Base-by-base conservation (phyloP, 225 moss, liverwort and hornwort genomes). In the Ulota crispa region DNA sequence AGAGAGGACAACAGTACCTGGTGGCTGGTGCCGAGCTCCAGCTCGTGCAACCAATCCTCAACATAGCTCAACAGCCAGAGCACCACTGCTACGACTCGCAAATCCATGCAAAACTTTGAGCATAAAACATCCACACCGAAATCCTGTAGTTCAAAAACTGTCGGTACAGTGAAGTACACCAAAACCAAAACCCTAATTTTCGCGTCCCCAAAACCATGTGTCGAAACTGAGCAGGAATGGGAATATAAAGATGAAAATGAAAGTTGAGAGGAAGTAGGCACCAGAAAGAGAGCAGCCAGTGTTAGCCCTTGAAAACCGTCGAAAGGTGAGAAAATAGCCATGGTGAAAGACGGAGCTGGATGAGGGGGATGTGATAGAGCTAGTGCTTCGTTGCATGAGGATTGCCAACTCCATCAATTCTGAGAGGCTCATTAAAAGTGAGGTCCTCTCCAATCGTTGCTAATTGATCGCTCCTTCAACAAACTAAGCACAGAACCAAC, bases 21-120 rank as follows among this genome's bases (percentile, higher is more conserved):
- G 21, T n/a, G n/a, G n/a, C n/a, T n/a, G n/a, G 88, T 82, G 30
- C 92, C 89, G 89, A 93, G 91, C 79, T 96, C 96, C 84, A 96
- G 85, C 87, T 93, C 89, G 78, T 90, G 92, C 84, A 95, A 81
- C 93, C 94, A 95, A 83, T 93, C 93, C 90, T 92, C 80, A 39
- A 96, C 85, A 85, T 93, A 94, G 85, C 91, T 96, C 90, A 91
- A 84, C 83, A 95, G 74, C 93, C 96, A 96, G 68, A 94, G 86
- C 70, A 83, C 86, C 73, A 92, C 59, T 18, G 92, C 82, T 59
- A 93, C 81, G 70, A 92, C 89, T 87, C 91, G 89, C 85, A 86
- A 39, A 74, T 86, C 30, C 80, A 82, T 37, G 66, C 34, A 77
- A 54, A 72, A 53, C 65, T 30, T 82, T 21, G 54, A 76, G 7